A percentile compares a stretch with the other conserved stretches of the same genome.
phyloP scores from a whole-genome alignment of 495 filamentous ascomycete species.

The Aspergillus ostianus region DNA sequence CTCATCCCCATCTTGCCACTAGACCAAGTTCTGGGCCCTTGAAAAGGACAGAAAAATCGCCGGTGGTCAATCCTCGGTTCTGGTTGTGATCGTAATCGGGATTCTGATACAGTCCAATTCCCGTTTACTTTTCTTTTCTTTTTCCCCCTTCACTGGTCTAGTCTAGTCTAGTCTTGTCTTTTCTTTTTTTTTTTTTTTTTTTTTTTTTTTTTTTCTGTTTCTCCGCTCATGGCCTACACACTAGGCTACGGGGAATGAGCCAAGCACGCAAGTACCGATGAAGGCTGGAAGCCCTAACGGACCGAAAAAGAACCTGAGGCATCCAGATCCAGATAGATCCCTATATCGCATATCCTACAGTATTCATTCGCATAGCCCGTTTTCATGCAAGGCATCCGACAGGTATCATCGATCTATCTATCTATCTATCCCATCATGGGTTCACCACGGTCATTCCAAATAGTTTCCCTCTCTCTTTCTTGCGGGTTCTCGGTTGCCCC shows the following conservation, averaged over 20 bases:
- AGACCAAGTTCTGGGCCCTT: background rate
- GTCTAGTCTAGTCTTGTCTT: no score
- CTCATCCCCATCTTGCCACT: background rate
- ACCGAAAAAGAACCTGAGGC: background rate
- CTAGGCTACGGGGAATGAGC: background rate
- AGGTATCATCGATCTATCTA: slow-evolving; percentile 5
- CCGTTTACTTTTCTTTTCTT: background rate
- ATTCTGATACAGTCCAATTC: background rate
- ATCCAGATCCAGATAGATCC: background rate
- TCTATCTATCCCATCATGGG: no score
- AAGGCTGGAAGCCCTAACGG: background rate
- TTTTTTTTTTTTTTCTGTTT: background rate
- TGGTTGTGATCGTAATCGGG: background rate
- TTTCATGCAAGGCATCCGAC: slow-evolving; percentile 5
- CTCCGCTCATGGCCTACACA: background rate
- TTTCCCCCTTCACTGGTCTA: no score
- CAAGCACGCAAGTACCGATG: background rate
- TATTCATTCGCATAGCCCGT: background rate
- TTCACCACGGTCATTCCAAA: background rate
- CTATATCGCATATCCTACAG: no score
- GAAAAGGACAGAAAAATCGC: background rate
- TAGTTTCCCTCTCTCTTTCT: background rate
- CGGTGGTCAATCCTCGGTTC: background rate
- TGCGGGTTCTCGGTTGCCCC: no score
- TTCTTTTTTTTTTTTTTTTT: background rate